Conservation (phyloP, 179 eudicot species). For the Beta corolliflora region DNA sequence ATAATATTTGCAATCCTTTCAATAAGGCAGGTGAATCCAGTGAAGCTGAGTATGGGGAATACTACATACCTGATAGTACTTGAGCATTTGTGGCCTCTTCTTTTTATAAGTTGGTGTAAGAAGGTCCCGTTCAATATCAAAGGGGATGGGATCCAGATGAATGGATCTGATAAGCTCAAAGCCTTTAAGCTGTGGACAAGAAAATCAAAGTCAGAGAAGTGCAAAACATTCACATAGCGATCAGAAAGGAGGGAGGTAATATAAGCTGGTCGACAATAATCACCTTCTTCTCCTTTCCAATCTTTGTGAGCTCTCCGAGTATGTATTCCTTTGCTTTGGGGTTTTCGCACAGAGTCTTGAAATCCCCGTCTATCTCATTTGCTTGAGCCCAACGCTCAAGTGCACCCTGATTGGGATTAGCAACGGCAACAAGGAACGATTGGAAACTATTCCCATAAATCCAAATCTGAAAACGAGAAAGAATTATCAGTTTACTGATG, state of each 20-base stretch:
- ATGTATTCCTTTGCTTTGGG: constrained; percentile 67
- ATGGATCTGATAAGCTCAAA: constrained; percentile 78
- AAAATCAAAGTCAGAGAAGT: constrained; percentile 13
- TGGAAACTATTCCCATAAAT: constrained; percentile 90
- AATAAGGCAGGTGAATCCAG: too few species aligned
- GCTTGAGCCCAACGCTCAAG: constrained; percentile 74
- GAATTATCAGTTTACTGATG: not conserved
- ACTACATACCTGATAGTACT: constrained; percentile 69
- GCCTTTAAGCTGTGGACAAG: constrained; percentile 72
- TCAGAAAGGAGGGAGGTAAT: not conserved
- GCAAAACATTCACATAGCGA: not conserved
- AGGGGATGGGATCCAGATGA: constrained; percentile 78
- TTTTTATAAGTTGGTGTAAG: constrained; percentile 88
- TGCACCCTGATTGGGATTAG: constrained; percentile 68
- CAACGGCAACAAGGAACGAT: constrained; percentile 81
- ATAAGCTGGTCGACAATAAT: not conserved
- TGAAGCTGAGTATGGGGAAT: too few species aligned
- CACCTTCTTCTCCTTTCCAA: constrained; percentile 90
- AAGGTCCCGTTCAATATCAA: constrained; percentile 90
- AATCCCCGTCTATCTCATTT: constrained; percentile 62
- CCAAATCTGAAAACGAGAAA: constrained; percentile 66
- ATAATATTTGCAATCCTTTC: too few species aligned
- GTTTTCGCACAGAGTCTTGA: constrained; percentile 60
- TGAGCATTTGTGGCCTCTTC: constrained; percentile 84
- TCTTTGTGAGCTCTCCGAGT: constrained; percentile 61